Evolutionary conservation across 2,329 filamentous ascomycete species (phyloP), one percentile per base, ranked within the genome.

Genomic region (Dryadomyces quercivorus): DNA sequence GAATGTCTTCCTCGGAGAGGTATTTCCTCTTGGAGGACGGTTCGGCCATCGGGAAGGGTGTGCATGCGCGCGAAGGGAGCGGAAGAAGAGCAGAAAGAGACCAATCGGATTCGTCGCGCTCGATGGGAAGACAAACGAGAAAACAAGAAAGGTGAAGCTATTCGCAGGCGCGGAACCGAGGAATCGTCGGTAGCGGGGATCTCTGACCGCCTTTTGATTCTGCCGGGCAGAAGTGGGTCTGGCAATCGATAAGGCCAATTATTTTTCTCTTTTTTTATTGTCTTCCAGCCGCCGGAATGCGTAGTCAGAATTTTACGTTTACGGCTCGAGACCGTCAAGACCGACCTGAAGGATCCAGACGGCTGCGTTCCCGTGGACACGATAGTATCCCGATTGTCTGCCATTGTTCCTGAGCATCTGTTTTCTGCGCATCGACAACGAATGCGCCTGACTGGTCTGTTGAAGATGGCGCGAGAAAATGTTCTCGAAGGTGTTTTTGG

Each of bases 401-500:
- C 36, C n/a, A 36, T 44, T 44, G 38, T 20, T 45, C 18, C 16
- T 9, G 10, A 21, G 15, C 26, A 5, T 36, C 20, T 45, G 40
- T 31, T 4, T 31, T 31, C 26, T 31, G 4, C 26, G 4, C 26
- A 31, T 8, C 26, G 4, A 31, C 8, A 31, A 8, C 64, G 63
- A 55, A 71, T 72, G 70, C 64, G 58, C 58, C 16, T 59, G n/a
- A 49, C 54, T 51, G 61, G 56, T 49, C 50, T 65, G 36, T 47
- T 72, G 54, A 79, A 68, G 65, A 81, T 81, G 78, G 76, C 76
- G 57, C 70, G 73, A 60, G 71, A 75, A 60, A 69, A 70, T 60
- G 69, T 77, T 62, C 68, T 77, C 54, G 78, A 82, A 62, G 78
- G 78, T 67, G 72, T 80, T 61, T 80, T 81, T 63, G 77, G 78